Evolutionary conservation across 805 yeast species (phyloP), one percentile per base, ranked within the genome.

Genomic region (Limtongia smithiae): DNA sequence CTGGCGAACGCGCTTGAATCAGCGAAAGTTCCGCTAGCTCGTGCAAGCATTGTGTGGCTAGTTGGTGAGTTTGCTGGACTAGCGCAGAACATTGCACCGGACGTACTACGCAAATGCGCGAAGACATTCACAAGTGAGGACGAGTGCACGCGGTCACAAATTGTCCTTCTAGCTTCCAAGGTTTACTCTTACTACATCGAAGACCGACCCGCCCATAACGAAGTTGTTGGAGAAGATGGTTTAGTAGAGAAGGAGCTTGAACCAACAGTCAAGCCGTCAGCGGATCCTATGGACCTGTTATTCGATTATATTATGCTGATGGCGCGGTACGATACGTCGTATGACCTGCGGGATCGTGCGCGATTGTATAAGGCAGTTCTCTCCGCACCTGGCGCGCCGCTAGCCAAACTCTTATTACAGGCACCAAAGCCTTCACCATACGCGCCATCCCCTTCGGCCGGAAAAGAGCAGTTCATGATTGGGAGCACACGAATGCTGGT

Each of bases 21-120:
- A 28, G 60, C 57, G 4, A 50, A 55, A 14, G 62, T 60, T 2
- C 49, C 65, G 1, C 54, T 69, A 15, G 94, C 97, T 0, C 79
- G 81, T 57, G 88, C 95, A 1, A 84, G 91, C 40, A 81, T 90
- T 9, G 74, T 91, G 5, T 93, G 97, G 97, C 73, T 91, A 8
- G 76, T 91, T 44, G 96, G 97, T 3, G 97, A 93, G 62, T 83
- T 82, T 62, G 73, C 82, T 0, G 65, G 63, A 25, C 72, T 71
- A 32, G 56, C 58, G 4, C 70, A 74, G 14, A 65, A 67, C 24
- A 67, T 85, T 43, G 82, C 90, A 3, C 90, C 94, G 0, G 96
- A 91, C 62, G 76, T 87, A 2, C 68, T 88, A 47, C 73, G 96
- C 45, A 68, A 70, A 12, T 66, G 85, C 33, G 65, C 82, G 6